phyloP scores from a whole-genome alignment of 129 eudicot genomes.

The Rutidosis leptorrhynchoides region DNA sequence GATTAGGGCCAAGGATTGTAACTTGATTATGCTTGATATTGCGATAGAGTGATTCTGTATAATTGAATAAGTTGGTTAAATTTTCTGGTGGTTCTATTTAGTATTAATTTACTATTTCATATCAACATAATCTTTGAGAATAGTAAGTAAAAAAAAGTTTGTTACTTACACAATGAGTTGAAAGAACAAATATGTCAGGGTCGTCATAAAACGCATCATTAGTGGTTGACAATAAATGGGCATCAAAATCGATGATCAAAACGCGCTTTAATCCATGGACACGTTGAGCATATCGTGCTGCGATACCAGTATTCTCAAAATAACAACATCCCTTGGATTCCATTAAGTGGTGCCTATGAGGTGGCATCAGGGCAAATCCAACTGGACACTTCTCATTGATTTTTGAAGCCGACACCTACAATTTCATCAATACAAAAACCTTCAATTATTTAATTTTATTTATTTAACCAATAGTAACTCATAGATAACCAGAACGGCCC shows the following conservation, averaged over 20 bases:
- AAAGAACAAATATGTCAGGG: conserved; percentile 83
- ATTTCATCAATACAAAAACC: conserved; percentile 12
- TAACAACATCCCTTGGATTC: conserved; percentile 97
- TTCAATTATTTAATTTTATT: too few relatives aligned
- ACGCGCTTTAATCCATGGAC: conserved; percentile 85
- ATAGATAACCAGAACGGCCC: too few relatives aligned
- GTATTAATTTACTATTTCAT: too few relatives aligned
- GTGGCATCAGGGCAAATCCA: conserved; percentile 86
- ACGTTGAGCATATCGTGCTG: too few relatives aligned
- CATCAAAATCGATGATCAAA: conserved; percentile 88
- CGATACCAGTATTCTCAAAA: conserved; percentile 83
- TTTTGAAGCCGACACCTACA: conserved; percentile 72
- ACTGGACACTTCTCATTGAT: conserved; percentile 53
- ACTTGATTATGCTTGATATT: too few relatives aligned
- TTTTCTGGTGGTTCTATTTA: too few relatives aligned
- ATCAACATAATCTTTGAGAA: not conserved
- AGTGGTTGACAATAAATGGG: conserved; percentile 86
- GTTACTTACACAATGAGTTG: conserved; percentile 81
- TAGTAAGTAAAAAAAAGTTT: not conserved
- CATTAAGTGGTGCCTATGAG: conserved; percentile 90
- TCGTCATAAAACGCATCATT: conserved; percentile 89
- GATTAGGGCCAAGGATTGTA: too few relatives aligned
- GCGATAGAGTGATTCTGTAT: too few relatives aligned
- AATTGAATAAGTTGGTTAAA: too few relatives aligned
- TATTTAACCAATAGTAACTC: too few relatives aligned